These are phyloP conservation scores for Leccinum truebloodii DNA, from an alignment of 768 basidiomycete genomes.

Conservation along the genomic window DNA sequence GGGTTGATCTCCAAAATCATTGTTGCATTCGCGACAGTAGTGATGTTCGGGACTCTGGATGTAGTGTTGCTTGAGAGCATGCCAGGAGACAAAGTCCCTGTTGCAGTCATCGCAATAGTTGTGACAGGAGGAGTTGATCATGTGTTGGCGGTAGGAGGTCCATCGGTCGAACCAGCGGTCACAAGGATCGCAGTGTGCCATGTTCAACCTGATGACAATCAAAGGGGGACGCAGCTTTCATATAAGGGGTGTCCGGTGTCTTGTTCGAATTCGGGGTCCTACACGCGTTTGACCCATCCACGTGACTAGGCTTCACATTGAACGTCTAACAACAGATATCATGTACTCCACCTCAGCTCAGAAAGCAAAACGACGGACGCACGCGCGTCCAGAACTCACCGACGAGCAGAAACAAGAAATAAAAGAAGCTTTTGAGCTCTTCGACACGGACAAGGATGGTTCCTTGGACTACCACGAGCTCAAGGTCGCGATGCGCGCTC, in stretches of 20 bases:
- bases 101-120: conserved; percentile 48
- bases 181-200: conserved; percentile 38
- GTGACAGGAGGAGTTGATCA: conserved; percentile 39
- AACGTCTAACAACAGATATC: neutral
- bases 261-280: conserved; percentile 26
- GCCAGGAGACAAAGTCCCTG: conserved; percentile 42
- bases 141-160: conserved; percentile 38
- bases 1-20: conserved; percentile 37
- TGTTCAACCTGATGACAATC: neutral
- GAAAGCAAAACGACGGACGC: conserved; percentile 73
- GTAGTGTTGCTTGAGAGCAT: conserved; percentile 50
- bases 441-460: conserved; percentile 98
- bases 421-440: conserved; percentile 98
- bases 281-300: conserved; percentile 29
- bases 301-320: conserved; percentile 22
- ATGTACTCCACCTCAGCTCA: conserved; percentile 66
- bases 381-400: conserved; percentile 77
- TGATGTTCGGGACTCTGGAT: conserved; percentile 48
- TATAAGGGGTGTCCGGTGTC: neutral
- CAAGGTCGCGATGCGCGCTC: conserved; percentile 97
- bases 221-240: neutral
- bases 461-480: conserved; percentile 97
- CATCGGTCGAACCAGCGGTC: conserved; percentile 35
- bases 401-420: conserved; percentile 96
- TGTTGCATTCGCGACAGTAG: conserved; percentile 55